Base-by-base conservation (phyloP, 1,284 basidiomycete genomes). In the Macrocystidia cucumis region DNA sequence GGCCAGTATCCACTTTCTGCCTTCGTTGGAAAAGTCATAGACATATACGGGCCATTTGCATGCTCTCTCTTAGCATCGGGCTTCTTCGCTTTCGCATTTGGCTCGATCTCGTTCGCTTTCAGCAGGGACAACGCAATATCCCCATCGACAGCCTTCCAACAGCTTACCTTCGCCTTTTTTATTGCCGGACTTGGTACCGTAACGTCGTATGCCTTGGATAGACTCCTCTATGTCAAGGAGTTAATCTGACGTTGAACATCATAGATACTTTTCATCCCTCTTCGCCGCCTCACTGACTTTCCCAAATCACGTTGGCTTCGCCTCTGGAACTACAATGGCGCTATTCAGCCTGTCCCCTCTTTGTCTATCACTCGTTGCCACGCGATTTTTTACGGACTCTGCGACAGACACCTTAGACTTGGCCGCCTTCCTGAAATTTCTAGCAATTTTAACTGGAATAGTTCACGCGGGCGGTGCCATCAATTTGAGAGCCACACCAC, bases 261-360 rank as follows among this genome's bases (percentile, higher is more conserved):
- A n/a, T n/a, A 86, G 83, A n/a, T 83, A 77, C 48, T 85, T 87
- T 48, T 80, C 82, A 0, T 67, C 73, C 5, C 54, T 87, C 17
- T 85, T 88, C 51, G 69, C 80, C n/a, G 80, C 84, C 0, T 78
- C 82, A 2, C 76, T 74, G 54, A 66, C 61, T 19, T 85, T 85
- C 44, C 76, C 81, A 5, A 51, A 60, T 4, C 71, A 77, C 44
- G 70, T 74, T 32, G 81, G 81, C 20, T 54, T 78, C 16, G 74
- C 83, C 6, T 72, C 80, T 0, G 85, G 83, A 4, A 58, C 63
- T 5, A 79, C 69, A 49, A 75, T 78, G 65, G 73, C 81, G 2
- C 58, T 86, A 18, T 86, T 85, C 47, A 82, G 84, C 13, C 66
- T 87, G 32, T 88, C 85, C 0, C 85, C 84, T 0, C 58, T 86